A percentile compares a stretch with the other conserved stretches of the same genome.
Conservation (phyloP, 169 alveolate species). For the Eimeria acervulina region DNA sequence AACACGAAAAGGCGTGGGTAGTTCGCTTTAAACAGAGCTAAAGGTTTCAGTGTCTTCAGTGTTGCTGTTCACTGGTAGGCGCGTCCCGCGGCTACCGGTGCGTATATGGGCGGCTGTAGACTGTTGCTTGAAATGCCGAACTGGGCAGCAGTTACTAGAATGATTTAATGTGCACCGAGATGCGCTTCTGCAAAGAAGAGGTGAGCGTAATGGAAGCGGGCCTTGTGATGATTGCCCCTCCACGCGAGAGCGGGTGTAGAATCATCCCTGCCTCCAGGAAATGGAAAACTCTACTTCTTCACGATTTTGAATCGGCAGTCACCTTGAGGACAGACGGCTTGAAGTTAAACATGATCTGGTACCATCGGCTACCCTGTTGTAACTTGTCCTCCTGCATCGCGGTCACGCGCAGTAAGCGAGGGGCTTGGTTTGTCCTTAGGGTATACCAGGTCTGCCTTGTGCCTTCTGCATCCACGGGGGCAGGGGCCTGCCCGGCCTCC, state of each 20-base stretch:
- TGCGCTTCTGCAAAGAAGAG: neutral
- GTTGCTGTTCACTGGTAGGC: neutral
- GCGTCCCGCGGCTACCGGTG: neutral
- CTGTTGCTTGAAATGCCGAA: neutral
- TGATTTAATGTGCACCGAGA: neutral
- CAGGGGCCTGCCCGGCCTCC: neutral
- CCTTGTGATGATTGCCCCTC: neutral
- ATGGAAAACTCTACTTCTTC: neutral
- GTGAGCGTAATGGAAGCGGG: neutral
- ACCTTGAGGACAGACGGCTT: constrained; percentile 41
- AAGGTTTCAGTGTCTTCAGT: neutral
- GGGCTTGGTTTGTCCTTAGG: constrained; percentile 47
- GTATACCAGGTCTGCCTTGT: constrained; percentile 8
- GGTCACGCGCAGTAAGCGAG: constrained; percentile 67
- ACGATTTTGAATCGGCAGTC: constrained; percentile 32
- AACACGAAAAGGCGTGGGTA: neutral
- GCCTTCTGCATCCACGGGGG: neutral
- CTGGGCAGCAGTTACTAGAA: neutral
- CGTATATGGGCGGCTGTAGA: neutral
- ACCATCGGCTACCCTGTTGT: neutral
- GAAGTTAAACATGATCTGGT: constrained; percentile 31
- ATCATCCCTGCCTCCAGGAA: neutral
- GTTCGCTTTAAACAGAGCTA: neutral
- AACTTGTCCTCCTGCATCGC: constrained; percentile 25
- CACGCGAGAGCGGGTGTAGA: neutral